These are phyloP conservation scores for Mesembryanthemum crystallinum DNA, from an alignment of 148 eudicot genomes.

Conservation along the genomic window DNA sequence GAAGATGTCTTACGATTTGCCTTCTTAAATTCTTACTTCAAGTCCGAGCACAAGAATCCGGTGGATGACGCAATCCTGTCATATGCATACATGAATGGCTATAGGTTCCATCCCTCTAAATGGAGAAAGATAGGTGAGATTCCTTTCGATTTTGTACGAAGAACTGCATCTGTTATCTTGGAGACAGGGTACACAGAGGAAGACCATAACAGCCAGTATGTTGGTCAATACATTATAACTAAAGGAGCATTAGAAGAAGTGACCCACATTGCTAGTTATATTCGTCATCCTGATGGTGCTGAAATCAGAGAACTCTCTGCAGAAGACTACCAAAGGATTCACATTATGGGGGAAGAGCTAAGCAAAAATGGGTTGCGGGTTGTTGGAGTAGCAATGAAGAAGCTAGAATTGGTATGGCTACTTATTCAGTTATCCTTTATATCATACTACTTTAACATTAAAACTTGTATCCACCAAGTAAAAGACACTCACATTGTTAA, in stretches of 20 bases:
- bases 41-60: slow-evolving; percentile 47
- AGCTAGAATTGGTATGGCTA: slow-evolving; percentile 27
- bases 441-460: too few relatives aligned
- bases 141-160: slow-evolving; percentile 44
- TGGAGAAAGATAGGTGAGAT: slow-evolving; percentile 46
- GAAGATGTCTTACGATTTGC: slow-evolving; percentile 42
- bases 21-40: slow-evolving; percentile 47
- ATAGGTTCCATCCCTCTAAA: slow-evolving; percentile 37
- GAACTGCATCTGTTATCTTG: slow-evolving; percentile 44
- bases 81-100: slow-evolving; percentile 45
- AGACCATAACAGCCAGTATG: slow-evolving; percentile 7
- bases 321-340: slow-evolving; percentile 38
- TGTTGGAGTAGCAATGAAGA: slow-evolving; percentile 51
- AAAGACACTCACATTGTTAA: too few relatives aligned
- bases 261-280: slow-evolving; percentile 23
- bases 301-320: slow-evolving; percentile 20
- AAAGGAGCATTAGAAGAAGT: slow-evolving; percentile 54
- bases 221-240: slow-evolving; percentile 35
- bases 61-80: slow-evolving; percentile 47
- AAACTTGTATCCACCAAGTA: too few relatives aligned
- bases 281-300: slow-evolving; percentile 29
- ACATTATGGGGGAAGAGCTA: slow-evolving; percentile 36
- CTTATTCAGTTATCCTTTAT: too few relatives aligned
- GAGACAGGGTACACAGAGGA: slow-evolving; percentile 28
- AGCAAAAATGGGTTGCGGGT: slow-evolving; percentile 46